These are phyloP conservation scores for Hibiscus tridactylites DNA, from an alignment of 345 rosid genomes.

Conservation along the genomic window DNA sequence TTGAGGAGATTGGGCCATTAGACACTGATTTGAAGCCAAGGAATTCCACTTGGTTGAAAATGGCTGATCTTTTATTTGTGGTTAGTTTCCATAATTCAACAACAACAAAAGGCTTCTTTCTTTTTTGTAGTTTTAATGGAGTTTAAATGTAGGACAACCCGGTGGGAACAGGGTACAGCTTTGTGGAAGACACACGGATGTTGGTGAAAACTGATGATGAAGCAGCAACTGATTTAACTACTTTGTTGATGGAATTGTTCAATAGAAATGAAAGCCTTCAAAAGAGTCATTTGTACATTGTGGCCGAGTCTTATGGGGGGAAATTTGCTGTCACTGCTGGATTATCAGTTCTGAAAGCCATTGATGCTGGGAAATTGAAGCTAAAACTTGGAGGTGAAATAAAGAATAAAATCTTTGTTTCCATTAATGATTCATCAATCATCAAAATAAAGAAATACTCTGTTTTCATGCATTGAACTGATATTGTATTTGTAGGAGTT, in stretches of 20 bases:
- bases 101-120: background rate
- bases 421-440: background rate
- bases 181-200: constrained; percentile 39
- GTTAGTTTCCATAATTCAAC: constrained; percentile 18
- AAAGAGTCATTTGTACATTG: constrained; percentile 60
- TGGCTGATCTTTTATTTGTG: constrained; percentile 79
- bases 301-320: constrained; percentile 95
- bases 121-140: background rate
- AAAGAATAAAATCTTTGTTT: background rate
- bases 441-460: background rate
- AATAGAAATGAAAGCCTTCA: constrained; percentile 36
- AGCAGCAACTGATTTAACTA: constrained; percentile 76
- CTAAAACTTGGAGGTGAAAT: constrained; percentile 61
- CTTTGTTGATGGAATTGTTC: constrained; percentile 44
- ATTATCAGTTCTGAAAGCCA: constrained; percentile 47
- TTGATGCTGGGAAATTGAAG: constrained; percentile 51
- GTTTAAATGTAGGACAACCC: constrained; percentile 51
- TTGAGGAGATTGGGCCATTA: constrained; percentile 69
- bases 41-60: constrained; percentile 59
- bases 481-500: constrained; percentile 44
- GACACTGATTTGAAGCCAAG: constrained; percentile 49
- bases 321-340: constrained; percentile 76
- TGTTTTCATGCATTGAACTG: background rate
- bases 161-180: constrained; percentile 77
- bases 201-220: constrained; percentile 71